Base-by-base conservation (phyloP, 345 rosid genomes). In the Citrus unshiu region DNA sequence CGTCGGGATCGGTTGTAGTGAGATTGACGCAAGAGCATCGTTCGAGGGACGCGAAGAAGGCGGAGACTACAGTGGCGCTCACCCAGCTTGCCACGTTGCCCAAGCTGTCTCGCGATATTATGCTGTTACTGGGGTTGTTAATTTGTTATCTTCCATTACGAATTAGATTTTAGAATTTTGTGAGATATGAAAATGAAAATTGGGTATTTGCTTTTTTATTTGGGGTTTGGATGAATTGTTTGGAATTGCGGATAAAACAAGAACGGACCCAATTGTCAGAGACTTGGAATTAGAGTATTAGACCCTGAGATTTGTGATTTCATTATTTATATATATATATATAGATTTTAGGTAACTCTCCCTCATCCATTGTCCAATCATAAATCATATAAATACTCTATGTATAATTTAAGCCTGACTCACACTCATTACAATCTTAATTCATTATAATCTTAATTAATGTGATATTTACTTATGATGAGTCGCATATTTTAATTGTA, bases 11-110 rank as follows among this genome's bases (percentile, higher is more conserved):
- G 76, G 77, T 83, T 78, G 95, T 95, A 22, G 90, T 56, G 25
- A 93, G 83, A 51, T 93, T 93, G 79, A 95, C 98, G 84, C 98
- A 93, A 59, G 98, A 85, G 86, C 87, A 95, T 27, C 98, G 98
- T 78, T 95, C 98, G 4, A 93, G 91, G 34, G 98, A 95, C 2
- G 93, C 89, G 84, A 95, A 95, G 85, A 93, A 95, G 77, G 97
- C 97, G 83, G 95, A 86, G 73, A 85, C 83, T 0, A 95, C 95
- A 78, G 91, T 80, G 85, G 92, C 66, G 86, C 95, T 82, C 78
- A 93, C 84, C 98, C 97, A 91, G 84, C 70, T 81, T 27, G 97
- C 94, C 70, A 90, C 87, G 56, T 81, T 82, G 78, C 87, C 91
- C 2, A 90, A 80, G 72, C 86, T 88, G 65, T 86, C 90, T 10